Evolutionary conservation across 441 rosid species (phyloP).

Genomic region (Aleurites moluccanus): DNA sequence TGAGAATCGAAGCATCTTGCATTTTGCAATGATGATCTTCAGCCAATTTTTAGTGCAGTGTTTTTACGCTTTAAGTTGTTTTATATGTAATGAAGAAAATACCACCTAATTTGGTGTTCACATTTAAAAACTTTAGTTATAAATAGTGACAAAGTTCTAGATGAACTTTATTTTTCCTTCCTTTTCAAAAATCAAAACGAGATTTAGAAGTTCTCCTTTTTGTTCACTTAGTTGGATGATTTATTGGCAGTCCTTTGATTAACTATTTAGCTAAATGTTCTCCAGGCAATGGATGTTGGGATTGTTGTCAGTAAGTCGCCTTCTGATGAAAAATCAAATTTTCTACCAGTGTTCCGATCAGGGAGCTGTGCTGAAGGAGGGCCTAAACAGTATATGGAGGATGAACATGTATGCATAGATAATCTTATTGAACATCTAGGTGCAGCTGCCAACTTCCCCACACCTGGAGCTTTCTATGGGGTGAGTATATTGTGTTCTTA

Average conservation of each 20-base stretch:
- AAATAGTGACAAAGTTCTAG: neutral
- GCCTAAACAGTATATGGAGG: slow-evolving; percentile 87
- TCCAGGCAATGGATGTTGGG: slow-evolving; percentile 70
- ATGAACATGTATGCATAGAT: slow-evolving; percentile 87
- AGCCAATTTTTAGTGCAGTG: neutral
- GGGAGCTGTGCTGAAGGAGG: slow-evolving; percentile 96
- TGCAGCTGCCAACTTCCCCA: slow-evolving; percentile 40
- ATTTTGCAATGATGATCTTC: neutral
- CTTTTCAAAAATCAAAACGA: too few relatives aligned
- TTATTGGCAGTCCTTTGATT: slow-evolving; percentile 10
- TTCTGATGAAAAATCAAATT: slow-evolving; percentile 55
- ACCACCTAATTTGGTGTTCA: too few relatives aligned
- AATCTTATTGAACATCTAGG: slow-evolving; percentile 67
- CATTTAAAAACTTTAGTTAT: neutral
- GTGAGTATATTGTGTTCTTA: slow-evolving; percentile 38
- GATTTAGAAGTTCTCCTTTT: neutral
- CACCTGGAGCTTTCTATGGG: slow-evolving; percentile 91
- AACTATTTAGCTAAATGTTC: slow-evolving; percentile 23
- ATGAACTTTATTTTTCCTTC: too few relatives aligned
- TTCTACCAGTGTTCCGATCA: slow-evolving; percentile 67
- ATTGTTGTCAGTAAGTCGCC: slow-evolving; percentile 45
- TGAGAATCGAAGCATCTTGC: neutral
- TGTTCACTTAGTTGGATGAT: neutral
- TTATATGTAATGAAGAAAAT: too few relatives aligned
- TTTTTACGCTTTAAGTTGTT: too few relatives aligned